These are phyloP conservation scores for Xylaria acuta DNA, from an alignment of 495 filamentous ascomycete genomes.

Conservation along the genomic window DNA sequence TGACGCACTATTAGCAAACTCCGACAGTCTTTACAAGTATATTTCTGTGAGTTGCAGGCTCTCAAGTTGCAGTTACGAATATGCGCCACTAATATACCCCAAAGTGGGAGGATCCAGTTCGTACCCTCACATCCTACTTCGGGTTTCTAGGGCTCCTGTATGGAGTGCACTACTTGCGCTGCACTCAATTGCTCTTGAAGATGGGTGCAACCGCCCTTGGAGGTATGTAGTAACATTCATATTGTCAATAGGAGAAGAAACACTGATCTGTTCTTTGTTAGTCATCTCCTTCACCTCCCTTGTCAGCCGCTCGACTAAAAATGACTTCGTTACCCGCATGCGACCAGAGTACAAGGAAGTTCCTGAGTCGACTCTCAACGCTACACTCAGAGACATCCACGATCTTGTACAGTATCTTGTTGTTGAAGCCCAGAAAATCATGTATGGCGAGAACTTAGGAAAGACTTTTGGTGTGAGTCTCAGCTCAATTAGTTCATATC, in stretches of 20 bases:
- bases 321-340: constrained; percentile 4
- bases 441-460: constrained; percentile 6
- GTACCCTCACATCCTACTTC: constrained; percentile 6
- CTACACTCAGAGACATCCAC: constrained; percentile 13
- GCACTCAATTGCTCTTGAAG: constrained; percentile 15
- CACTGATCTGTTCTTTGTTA: not conserved
- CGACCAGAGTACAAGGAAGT: constrained; percentile 15
- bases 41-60: not conserved
- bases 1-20: not conserved
- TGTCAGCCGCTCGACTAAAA: constrained; percentile 11
- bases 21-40: constrained; percentile 17
- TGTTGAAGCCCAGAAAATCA: constrained; percentile 8
- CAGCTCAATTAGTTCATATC: not conserved
- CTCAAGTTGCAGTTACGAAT: not conserved
- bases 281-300: not conserved
- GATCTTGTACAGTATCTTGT: constrained; percentile 16
- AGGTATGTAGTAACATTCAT: not conserved
- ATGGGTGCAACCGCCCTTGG: constrained; percentile 6
- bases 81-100: not conserved
- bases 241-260: not conserved
- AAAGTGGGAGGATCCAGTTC: constrained; percentile 17
- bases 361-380: constrained; percentile 15
- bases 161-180: constrained; percentile 4
- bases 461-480: constrained; percentile 9
- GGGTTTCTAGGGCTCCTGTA: not conserved